phyloP scores from a whole-genome alignment of 805 yeast species.

The Monosporozyma yasuniensis region DNA sequence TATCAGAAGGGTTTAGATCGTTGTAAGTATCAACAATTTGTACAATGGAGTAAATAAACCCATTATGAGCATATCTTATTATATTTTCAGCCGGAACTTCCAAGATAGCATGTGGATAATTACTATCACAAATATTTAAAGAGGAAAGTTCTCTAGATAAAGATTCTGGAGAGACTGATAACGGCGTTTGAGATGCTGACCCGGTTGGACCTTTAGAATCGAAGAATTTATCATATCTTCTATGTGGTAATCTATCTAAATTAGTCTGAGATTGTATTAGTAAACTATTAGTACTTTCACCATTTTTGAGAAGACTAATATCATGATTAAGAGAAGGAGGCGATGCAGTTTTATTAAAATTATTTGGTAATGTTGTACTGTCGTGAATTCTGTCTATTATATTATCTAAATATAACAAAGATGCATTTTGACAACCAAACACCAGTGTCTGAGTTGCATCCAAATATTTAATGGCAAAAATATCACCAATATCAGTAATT shows the following conservation, averaged over 20 bases:
- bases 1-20: background rate
- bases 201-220: constrained; percentile 88
- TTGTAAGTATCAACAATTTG: constrained; percentile 7
- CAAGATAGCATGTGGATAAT: constrained; percentile 32
- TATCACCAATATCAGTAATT: constrained; percentile 83
- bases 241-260: constrained; percentile 44
- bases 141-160: background rate
- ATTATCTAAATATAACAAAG: constrained; percentile 60
- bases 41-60: constrained; percentile 68
- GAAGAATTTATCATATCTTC: constrained; percentile 73
- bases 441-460: constrained; percentile 51
- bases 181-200: constrained; percentile 15
- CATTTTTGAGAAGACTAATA: background rate
- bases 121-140: background rate
- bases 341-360: background rate
- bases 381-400: constrained; percentile 18
- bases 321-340: background rate
- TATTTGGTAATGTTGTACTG: constrained; percentile 1
- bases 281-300: background rate
- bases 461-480: constrained; percentile 73
- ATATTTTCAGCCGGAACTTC: constrained; percentile 63
- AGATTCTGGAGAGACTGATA: background rate
- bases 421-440: constrained; percentile 89
- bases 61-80: constrained; percentile 80
- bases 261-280: constrained; percentile 13